Percentiles rank a stretch among this genome's conserved stretches.
Conservation (phyloP, 1,284 basidiomycete genomes). For the Fistulina hepatica region DNA sequence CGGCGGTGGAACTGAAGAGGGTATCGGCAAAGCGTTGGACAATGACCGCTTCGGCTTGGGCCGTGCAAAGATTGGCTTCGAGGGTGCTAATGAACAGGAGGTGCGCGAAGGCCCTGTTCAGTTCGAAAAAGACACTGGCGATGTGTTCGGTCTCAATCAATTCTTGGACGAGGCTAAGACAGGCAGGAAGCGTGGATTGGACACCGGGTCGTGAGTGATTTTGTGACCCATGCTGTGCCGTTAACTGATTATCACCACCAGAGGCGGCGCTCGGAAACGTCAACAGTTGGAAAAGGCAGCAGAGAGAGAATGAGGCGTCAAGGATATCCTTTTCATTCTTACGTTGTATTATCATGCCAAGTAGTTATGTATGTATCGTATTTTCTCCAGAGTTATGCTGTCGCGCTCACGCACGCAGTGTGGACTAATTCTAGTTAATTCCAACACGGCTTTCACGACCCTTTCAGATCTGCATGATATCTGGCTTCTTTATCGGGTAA, state of each 20-base stretch:
- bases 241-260: slow-evolving; percentile 20
- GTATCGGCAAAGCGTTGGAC: slow-evolving; percentile 79
- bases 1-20: slow-evolving; percentile 91
- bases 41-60: slow-evolving; percentile 94
- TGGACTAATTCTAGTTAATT: no score
- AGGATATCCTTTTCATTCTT: no score
- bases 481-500: no score
- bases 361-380: no score
- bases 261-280: slow-evolving; percentile 56
- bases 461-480: no score
- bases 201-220: slow-evolving; percentile 62
- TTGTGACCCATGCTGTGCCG: no score
- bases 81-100: slow-evolving; percentile 77
- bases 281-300: slow-evolving; percentile 61
- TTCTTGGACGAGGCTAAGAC: slow-evolving; percentile 97
- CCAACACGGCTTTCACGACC: no score
- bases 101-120: slow-evolving; percentile 91
- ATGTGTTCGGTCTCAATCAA: slow-evolving; percentile 97
- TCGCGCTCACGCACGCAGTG: no score
- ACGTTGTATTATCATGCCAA: no score
- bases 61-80: slow-evolving; percentile 78
- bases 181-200: slow-evolving; percentile 83
- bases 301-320: slow-evolving; percentile 48
- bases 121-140: slow-evolving; percentile 94
- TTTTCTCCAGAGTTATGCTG: no score